Evolutionary conservation across 176 grass and related monocot genomes (phyloP).

Genomic region (Poa pratensis): DNA sequence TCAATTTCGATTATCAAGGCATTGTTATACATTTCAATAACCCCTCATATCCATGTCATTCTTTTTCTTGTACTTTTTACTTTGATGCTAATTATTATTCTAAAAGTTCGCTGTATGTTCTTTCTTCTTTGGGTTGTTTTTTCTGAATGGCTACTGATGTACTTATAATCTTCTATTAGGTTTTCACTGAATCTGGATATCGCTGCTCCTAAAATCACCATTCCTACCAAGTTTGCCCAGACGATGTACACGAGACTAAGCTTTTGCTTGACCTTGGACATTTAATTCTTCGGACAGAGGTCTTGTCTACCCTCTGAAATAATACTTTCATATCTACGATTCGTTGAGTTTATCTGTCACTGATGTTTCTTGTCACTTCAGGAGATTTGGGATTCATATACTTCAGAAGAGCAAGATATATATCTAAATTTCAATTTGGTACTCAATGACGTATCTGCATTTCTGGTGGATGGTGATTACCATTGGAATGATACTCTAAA

Average conservation of each 20-base stretch:
- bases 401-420: conserved; percentile 76
- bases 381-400: conserved; percentile 82
- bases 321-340: conserved; percentile 36
- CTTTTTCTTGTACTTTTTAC: neutral
- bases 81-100: conserved; percentile 21
- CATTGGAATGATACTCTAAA: conserved; percentile 64
- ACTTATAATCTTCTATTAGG: conserved; percentile 47
- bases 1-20: neutral
- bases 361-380: conserved; percentile 57
- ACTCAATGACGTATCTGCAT: conserved; percentile 95
- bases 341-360: conserved; percentile 32
- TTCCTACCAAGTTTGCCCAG: conserved; percentile 90
- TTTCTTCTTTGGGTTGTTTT: conserved; percentile 18
- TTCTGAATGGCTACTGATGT: conserved; percentile 22
- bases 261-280: conserved; percentile 97
- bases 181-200: conserved; percentile 97
- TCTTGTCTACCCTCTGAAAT: conserved; percentile 32
- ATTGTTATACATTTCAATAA: conserved; percentile 23
- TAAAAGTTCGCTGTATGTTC: conserved; percentile 24
- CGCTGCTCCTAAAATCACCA: conserved; percentile 95
- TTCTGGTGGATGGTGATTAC: conserved; percentile 95
- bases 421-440: conserved; percentile 97
- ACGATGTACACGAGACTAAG: conserved; percentile 82
- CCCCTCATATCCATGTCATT: neutral
- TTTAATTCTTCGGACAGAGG: conserved; percentile 86